Percentiles rank a stretch among this genome's conserved stretches.
These are phyloP conservation scores for Xylaria cubensis DNA, from an alignment of 495 filamentous ascomycete genomes.

Conservation along the genomic window DNA sequence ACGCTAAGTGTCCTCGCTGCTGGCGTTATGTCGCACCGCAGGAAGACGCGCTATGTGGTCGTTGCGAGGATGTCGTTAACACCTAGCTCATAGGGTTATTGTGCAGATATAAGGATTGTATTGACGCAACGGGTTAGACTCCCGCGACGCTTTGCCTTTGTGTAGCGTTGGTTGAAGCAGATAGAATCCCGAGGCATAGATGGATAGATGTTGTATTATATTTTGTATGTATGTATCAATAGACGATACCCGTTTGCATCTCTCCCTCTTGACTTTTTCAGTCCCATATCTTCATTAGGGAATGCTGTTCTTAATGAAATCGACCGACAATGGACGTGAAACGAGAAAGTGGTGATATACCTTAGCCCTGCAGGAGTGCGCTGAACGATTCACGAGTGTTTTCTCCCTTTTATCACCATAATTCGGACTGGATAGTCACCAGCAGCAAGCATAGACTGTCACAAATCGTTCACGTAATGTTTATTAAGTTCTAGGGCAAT, in stretches of 20 bases:
- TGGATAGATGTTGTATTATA: constrained; percentile 8
- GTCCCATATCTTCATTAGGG: background rate
- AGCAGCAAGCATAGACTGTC: background rate
- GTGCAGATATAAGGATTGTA: constrained; percentile 48
- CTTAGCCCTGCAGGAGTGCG: background rate
- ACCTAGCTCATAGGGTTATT: constrained; percentile 22
- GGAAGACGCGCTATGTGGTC: constrained; percentile 69
- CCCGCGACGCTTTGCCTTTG: background rate
- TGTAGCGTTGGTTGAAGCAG: background rate
- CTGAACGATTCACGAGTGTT: background rate
- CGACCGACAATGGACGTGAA: background rate
- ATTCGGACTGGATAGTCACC: background rate
- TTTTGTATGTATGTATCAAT: constrained; percentile 17
- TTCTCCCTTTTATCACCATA: background rate
- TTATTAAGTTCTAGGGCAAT: background rate
- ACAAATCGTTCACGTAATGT: background rate
- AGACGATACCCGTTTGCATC: constrained; percentile 20
- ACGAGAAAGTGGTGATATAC: background rate
- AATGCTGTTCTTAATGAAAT: background rate
- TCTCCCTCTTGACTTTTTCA: background rate
- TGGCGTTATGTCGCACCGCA: constrained; percentile 76
- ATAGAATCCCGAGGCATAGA: constrained; percentile 26
- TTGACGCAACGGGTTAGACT: background rate
- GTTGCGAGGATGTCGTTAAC: constrained; percentile 73
- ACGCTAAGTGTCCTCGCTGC: constrained; percentile 81